Evolutionary conservation across 208 protist genomes (phyloP), one percentile per base, ranked within the genome.

Genomic region (Acanthamoeba lugdunensis): DNA sequence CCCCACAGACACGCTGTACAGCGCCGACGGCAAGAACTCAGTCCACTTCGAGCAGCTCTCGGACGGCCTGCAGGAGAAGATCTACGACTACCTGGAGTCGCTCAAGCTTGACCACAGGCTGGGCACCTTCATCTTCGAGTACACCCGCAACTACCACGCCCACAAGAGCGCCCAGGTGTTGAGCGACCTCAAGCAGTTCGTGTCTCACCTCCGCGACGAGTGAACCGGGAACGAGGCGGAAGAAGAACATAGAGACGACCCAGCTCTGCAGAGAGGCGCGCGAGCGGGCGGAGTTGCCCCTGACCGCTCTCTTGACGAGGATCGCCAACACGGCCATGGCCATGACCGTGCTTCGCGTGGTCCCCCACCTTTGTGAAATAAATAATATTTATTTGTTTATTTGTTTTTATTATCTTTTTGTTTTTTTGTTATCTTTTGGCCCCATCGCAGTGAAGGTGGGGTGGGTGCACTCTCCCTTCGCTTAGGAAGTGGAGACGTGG

Each of bases 361-460:
- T 41, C n/a, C n/a, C n/a, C 54, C 18, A 23, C 54, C 18, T 58
- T 23, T 84, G 45, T 84, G 75, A 50, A 84, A 84, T 84, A 84
- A 84, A 84, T 84, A 84, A 58, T 84, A 84, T 84, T 84, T 84
- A 84, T 84, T 84, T 28, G 75, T 79, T 79, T 79, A 30, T 13
- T 77, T 45, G 1, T 79, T n/a, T n/a, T n/a, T n/a, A n/a, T 75
- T 75, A 37, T 16, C 41, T 75, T 1, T 75, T 37, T 37, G 1
- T 84, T 84, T 56, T 58, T 84, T 28, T 45, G 48, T 79, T 77
- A 28, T 11, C 37, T 45, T 25, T 79, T 56, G 52, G 52, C 4
- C 50, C 50, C 50, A 54, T 4, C 6, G 9, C 41, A 28, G 6
- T 79, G 25, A 2, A 41, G 8, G 73, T 7, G 30, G 4, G 61